phyloP scores from a whole-genome alignment of 2,329 filamentous ascomycete genomes.

The Diplodia corticola region DNA sequence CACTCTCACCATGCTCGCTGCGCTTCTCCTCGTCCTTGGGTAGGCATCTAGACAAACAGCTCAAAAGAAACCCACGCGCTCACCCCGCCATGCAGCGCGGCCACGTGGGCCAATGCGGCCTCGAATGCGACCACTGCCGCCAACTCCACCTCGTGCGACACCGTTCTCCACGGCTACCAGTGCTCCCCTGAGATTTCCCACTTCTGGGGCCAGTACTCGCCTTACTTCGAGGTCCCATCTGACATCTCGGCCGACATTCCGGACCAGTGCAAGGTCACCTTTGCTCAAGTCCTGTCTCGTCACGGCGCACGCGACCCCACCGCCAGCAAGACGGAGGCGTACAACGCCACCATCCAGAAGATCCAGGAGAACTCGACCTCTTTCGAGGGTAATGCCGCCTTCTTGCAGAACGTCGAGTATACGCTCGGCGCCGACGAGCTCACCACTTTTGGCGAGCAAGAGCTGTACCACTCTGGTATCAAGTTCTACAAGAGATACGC shows the following conservation, averaged over 20 bases:
- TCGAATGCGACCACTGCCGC: not conserved
- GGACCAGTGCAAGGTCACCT: constrained; percentile 69
- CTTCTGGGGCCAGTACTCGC: constrained; percentile 85
- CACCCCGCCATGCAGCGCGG: not conserved
- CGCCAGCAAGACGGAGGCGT: constrained; percentile 61
- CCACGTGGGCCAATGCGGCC: constrained; percentile 9
- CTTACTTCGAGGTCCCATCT: constrained; percentile 75
- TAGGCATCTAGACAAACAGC: not conserved
- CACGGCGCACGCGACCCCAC: constrained; percentile 87
- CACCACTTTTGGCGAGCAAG: constrained; percentile 65
- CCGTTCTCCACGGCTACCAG: constrained; percentile 58
- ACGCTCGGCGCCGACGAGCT: constrained; percentile 68
- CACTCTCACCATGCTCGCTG: constrained; percentile 10
- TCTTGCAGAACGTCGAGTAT: constrained; percentile 72
- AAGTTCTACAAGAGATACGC: constrained; percentile 76
- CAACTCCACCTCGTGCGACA: constrained; percentile 50
- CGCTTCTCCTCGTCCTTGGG: constrained; percentile 8
- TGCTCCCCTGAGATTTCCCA: constrained; percentile 64
- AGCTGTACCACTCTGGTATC: constrained; percentile 73
- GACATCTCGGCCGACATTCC: constrained; percentile 63
- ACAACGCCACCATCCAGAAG: constrained; percentile 63
- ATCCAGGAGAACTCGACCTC: constrained; percentile 60
- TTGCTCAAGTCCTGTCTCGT: constrained; percentile 78
- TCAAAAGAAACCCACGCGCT: not conserved
- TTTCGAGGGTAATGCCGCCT: constrained; percentile 64